phyloP scores from a whole-genome alignment of 2,329 filamentous ascomycete genomes.

The Aspergillus sp. region DNA sequence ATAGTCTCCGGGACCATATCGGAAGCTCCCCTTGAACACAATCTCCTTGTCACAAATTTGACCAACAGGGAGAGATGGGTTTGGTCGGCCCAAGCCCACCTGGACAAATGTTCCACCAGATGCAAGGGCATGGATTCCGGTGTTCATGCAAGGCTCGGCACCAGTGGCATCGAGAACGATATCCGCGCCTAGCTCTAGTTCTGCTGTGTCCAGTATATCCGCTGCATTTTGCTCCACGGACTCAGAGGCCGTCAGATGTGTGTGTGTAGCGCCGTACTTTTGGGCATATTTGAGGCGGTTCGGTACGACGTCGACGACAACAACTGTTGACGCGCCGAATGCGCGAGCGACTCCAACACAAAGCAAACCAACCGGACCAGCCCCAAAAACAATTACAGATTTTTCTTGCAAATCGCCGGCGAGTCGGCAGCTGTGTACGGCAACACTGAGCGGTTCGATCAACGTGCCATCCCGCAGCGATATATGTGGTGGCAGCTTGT shows the following conservation, averaged over 20 bases:
- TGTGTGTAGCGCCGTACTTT: conserved; percentile 60
- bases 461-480: conserved; percentile 80
- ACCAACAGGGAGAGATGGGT: conserved; percentile 72
- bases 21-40: conserved; percentile 80
- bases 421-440: conserved; percentile 77
- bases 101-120: conserved; percentile 76
- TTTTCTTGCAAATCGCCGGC: conserved; percentile 73
- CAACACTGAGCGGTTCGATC: conserved; percentile 82
- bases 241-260: conserved; percentile 63
- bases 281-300: conserved; percentile 73
- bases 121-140: conserved; percentile 68
- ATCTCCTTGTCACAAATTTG: conserved; percentile 84
- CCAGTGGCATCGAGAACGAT: conserved; percentile 77
- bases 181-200: conserved; percentile 68
- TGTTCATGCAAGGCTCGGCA: conserved; percentile 74
- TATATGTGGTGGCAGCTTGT: conserved; percentile 67
- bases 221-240: conserved; percentile 71
- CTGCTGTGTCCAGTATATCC: conserved; percentile 64
- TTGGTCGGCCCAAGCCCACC: conserved; percentile 81
- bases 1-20: conserved; percentile 86
- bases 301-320: conserved; percentile 73
- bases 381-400: conserved; percentile 78
- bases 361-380: conserved; percentile 80
- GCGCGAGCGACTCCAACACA: conserved; percentile 80
- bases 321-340: conserved; percentile 77